A percentile compares a stretch with the other conserved stretches of the same genome.
Evolutionary conservation across 768 basidiomycete species (phyloP).

Genomic region (Amanita exitialis): DNA sequence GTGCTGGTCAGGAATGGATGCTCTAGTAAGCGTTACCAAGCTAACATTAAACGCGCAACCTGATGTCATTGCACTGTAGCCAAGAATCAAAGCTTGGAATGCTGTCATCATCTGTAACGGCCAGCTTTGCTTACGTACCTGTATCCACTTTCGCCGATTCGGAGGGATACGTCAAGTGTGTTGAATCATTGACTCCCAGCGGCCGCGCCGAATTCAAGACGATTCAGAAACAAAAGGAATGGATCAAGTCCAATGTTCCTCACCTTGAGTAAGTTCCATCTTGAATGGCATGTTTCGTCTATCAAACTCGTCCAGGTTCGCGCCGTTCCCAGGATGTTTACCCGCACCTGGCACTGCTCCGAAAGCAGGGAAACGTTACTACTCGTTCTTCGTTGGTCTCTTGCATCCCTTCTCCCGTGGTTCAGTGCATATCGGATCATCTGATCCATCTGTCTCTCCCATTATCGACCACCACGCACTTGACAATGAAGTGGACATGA

Average conservation of each 20-base stretch:
- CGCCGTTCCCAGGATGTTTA: slow-evolving; percentile 1
- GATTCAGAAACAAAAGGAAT: slow-evolving; percentile 1
- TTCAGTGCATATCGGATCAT: slow-evolving; percentile 4
- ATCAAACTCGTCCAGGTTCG: background rate
- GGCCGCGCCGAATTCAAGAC: background rate
- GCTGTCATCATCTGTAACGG: background rate
- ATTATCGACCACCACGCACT: slow-evolving; percentile 7
- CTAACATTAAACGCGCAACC: background rate
- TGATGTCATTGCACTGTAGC: background rate
- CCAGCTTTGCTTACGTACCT: background rate
- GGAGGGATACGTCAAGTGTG: background rate
- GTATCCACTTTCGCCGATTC: background rate
- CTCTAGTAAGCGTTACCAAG: background rate
- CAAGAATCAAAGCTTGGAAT: slow-evolving; percentile 4
- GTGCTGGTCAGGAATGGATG: slow-evolving; percentile 4
- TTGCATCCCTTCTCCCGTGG: slow-evolving; percentile 3
- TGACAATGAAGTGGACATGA: slow-evolving; percentile 2
- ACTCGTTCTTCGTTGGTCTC: background rate
- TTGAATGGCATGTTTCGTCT: background rate
- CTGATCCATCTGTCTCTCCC: slow-evolving; percentile 4
- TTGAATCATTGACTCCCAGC: background rate
- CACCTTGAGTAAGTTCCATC: slow-evolving; percentile 1
- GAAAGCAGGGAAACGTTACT: slow-evolving; percentile 4
- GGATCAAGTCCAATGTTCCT: slow-evolving; percentile 2
- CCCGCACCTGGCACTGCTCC: background rate